Percentiles rank a stretch among this genome's conserved stretches.
phyloP scores from a whole-genome alignment of 805 yeast genomes.

The Metschnikowia borealis region DNA sequence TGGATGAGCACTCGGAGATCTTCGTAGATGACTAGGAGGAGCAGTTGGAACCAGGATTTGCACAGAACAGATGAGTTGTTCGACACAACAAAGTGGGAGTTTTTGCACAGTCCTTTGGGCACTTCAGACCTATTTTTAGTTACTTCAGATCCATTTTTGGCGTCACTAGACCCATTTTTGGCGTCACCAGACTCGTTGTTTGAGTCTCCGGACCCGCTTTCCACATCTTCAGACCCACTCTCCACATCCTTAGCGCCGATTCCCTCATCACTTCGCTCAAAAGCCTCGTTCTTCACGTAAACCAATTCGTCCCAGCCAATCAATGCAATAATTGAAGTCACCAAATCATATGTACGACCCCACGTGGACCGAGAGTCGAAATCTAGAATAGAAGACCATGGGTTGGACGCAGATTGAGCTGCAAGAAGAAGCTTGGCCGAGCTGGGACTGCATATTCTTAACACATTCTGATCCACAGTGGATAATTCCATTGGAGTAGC shows the following conservation, averaged over 20 bases:
- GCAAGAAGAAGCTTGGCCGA: slow-evolving; percentile 26
- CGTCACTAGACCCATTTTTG: slow-evolving; percentile 5
- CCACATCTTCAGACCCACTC: no score
- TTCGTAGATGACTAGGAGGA: slow-evolving; percentile 67
- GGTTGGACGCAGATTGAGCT: slow-evolving; percentile 29
- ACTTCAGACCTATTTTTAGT: no score
- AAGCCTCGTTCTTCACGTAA: slow-evolving; percentile 60
- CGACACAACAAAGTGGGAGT: slow-evolving; percentile 17
- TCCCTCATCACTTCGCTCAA: slow-evolving; percentile 22
- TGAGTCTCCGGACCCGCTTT: slow-evolving; percentile 12
- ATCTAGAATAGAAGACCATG: slow-evolving; percentile 28
- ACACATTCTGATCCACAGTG: slow-evolving; percentile 30
- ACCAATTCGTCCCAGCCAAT: slow-evolving; percentile 84
- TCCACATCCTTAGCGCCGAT: no score
- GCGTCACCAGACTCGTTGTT: slow-evolving; percentile 25
- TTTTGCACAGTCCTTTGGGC: background rate
- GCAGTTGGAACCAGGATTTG: slow-evolving; percentile 75
- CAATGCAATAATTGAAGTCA: slow-evolving; percentile 61
- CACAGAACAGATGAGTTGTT: slow-evolving; percentile 39
- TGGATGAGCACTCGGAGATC: slow-evolving; percentile 39
- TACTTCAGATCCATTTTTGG: no score
- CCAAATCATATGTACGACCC: slow-evolving; percentile 55
- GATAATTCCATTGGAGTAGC: slow-evolving; percentile 32
- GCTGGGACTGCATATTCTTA: slow-evolving; percentile 25
- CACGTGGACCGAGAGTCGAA: slow-evolving; percentile 35